Conservation (phyloP, 192 early-diverging fungal genomes). For the Diversispora eburnea region DNA sequence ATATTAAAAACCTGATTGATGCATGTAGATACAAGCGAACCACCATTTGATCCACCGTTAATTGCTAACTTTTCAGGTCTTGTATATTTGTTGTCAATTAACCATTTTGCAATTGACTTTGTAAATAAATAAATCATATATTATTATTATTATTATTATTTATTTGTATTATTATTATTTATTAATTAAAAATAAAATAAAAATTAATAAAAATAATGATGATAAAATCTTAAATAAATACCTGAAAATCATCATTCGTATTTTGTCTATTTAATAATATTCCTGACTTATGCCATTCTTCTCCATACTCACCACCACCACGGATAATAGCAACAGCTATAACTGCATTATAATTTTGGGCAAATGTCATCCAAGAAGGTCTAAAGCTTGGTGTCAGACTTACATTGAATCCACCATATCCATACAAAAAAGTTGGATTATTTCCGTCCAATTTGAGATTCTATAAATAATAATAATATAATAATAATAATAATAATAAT, state of each 20-base stretch:
- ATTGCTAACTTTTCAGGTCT: slow-evolving; percentile 51
- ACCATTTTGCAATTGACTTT: slow-evolving; percentile 54
- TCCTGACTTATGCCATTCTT: slow-evolving; percentile 54
- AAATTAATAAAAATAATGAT: neutral
- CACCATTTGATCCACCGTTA: slow-evolving; percentile 71
- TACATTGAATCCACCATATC: slow-evolving; percentile 66
- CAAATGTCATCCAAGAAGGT: slow-evolving; percentile 39
- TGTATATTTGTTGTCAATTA: slow-evolving; percentile 58
- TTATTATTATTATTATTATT: neutral
- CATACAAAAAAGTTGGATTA: slow-evolving; percentile 62
- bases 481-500: no score
- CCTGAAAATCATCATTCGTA: slow-evolving; percentile 73
- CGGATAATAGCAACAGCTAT: slow-evolving; percentile 65
- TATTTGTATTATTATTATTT: no score
- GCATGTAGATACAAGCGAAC: slow-evolving; percentile 65
- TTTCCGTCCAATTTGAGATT: slow-evolving; percentile 45
- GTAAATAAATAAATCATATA: neutral
- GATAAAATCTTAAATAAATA: neutral
- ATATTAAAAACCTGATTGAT: slow-evolving; percentile 49
- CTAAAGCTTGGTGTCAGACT: slow-evolving; percentile 46
- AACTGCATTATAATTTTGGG: slow-evolving; percentile 55
- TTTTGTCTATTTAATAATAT: slow-evolving; percentile 65
- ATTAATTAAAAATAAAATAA: no score
- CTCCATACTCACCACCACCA: slow-evolving; percentile 64
- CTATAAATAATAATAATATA: no score